Percentiles rank a stretch among this genome's conserved stretches.
Evolutionary conservation across 106 monocot species (phyloP).

Genomic region (Posidonia australis): DNA sequence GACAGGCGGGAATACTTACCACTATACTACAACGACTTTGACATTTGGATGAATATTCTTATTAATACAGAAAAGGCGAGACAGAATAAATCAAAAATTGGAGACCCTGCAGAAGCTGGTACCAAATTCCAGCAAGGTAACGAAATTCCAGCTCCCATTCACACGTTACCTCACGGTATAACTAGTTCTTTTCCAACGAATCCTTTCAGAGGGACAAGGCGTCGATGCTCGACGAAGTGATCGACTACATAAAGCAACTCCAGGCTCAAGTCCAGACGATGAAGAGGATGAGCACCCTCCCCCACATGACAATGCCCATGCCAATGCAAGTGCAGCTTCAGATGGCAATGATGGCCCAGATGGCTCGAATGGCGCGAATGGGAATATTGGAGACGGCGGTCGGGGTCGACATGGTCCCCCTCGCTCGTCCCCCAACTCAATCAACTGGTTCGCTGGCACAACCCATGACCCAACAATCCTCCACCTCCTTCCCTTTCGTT

Average conservation of each 20-base stretch:
- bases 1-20: conserved; percentile 85
- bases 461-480: conserved; percentile 5
- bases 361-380: conserved; percentile 42
- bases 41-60: no score
- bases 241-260: conserved; percentile 79
- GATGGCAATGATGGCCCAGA: conserved; percentile 56
- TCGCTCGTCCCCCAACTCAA: background rate
- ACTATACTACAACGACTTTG: conserved; percentile 75
- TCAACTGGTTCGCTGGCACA: background rate
- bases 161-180: background rate
- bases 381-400: conserved; percentile 16
- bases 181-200: no score
- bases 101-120: conserved; percentile 67
- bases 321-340: conserved; percentile 41
- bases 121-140: conserved; percentile 80
- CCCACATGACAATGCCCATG: conserved; percentile 64
- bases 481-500: conserved; percentile 11
- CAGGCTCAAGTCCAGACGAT: conserved; percentile 62
- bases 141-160: background rate
- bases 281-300: conserved; percentile 39
- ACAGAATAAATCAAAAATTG: conserved; percentile 73
- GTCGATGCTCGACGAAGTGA: conserved; percentile 43
- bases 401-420: conserved; percentile 7
- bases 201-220: conserved; percentile 35
- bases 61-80: conserved; percentile 65